Conservation (phyloP, 2,329 filamentous ascomycete species). For the Talaromyces sp. region DNA sequence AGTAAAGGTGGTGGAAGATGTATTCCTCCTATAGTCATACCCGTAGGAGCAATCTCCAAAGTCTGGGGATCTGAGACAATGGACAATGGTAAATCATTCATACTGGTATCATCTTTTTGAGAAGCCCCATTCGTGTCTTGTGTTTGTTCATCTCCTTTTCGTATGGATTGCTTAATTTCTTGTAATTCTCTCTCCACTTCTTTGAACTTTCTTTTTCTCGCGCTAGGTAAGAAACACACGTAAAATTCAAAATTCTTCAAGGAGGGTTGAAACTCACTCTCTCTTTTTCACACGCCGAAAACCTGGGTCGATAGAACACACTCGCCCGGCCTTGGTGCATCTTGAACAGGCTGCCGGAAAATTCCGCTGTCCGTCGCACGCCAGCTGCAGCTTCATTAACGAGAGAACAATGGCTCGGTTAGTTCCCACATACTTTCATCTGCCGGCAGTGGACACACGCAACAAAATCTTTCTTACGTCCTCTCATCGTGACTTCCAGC, state of each 20-base stretch:
- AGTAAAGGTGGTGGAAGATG: not conserved
- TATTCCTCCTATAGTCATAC: constrained; percentile 4
- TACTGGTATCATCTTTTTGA: not conserved
- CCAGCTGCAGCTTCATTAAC: constrained; percentile 2
- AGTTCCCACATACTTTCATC: constrained; percentile 10
- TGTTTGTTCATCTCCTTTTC: not conserved
- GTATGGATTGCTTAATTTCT: not conserved
- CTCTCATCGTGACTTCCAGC: constrained; percentile 3
- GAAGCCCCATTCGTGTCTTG: not conserved
- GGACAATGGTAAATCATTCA: not conserved
- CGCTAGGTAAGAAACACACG: not conserved
- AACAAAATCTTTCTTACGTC: constrained; percentile 9
- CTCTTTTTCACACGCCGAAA: constrained; percentile 7
- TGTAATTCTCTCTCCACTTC: constrained; percentile 6
- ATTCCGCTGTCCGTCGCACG: constrained; percentile 2
- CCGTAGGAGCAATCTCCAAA: not conserved
- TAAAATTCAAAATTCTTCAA: not conserved
- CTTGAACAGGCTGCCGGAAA: constrained; percentile 10
- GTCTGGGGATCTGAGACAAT: not conserved
- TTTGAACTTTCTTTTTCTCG: constrained; percentile 1
- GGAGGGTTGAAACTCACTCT: not conserved
- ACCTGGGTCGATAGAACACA: constrained; percentile 3
- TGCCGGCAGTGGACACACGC: constrained; percentile 13
- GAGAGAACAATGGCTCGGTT: not conserved
- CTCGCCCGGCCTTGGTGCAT: constrained; percentile 7